Base-by-base conservation (phyloP, 768 basidiomycete genomes). In the Agaricus subrufescens region DNA sequence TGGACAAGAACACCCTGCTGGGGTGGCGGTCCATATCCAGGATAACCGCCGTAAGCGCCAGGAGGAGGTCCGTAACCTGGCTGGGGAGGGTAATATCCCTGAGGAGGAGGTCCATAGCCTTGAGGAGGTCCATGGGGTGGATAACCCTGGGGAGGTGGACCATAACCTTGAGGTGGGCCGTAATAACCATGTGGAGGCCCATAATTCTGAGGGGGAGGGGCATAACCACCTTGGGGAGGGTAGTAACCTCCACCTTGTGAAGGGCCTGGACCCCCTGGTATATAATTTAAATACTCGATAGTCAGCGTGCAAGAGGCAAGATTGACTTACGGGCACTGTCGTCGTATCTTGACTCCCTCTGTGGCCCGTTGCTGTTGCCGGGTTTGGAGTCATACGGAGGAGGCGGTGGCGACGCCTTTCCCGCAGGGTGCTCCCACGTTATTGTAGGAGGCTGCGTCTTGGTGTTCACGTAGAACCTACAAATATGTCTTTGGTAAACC, bases 401-500 rank as follows among this genome's bases (percentile, higher is more conserved):
- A 25, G 68, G 63, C 6, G 75, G 76, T 1, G 79, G 70, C 29
- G 73, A 64, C 4, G 73, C 67, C 2, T 73, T 69, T 69, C 84
- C 85, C n/a, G 78, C 68, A 0, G 89, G 89, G 61, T 90, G 89
- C 0, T 71, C 74, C 89, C 89, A 91, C 12, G 76, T 79, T 38
- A 86, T 82, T 19, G 78, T 75, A 0, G 87, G 85, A 3, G 89
- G 88, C 15, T 75, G 70, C 45, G 79, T 77, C 26, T 63, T 67
- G 0, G 86, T 87, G 62, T 91, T 83, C 45, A 91, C 86, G 60
- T 91, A 91, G 74, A 82, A 91, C 89, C 89, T 91, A 58, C 27
- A 37, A 43, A 27, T 29, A 34, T 4, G n/a, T 3, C 14, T 8
- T 43, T 44, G 26, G 29, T n/a, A 19, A 1, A 30, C 7, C 9